These are phyloP conservation scores for Fragosphaeria purpurea DNA, from an alignment of 2,329 filamentous ascomycete genomes.

Conservation along the genomic window DNA sequence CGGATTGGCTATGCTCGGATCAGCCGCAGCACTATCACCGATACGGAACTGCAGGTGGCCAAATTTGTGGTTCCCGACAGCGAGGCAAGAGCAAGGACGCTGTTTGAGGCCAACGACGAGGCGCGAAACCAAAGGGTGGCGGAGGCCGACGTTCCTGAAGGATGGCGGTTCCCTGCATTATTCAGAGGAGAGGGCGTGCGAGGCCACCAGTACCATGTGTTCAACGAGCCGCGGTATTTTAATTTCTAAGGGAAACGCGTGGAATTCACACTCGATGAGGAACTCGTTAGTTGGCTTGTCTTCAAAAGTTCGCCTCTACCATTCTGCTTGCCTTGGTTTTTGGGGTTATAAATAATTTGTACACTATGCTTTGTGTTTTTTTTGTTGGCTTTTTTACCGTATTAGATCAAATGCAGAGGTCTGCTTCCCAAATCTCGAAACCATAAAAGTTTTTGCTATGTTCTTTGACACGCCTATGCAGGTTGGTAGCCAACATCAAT, in stretches of 20 bases:
- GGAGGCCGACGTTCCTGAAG: conserved; percentile 66
- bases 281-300: too few relatives aligned
- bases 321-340: too few relatives aligned
- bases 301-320: too few relatives aligned
- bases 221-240: conserved; percentile 77
- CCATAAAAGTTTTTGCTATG: too few relatives aligned
- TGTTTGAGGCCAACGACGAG: conserved; percentile 37
- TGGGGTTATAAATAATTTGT: too few relatives aligned
- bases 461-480: too few relatives aligned
- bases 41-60: conserved; percentile 92
- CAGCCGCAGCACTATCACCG: conserved; percentile 82
- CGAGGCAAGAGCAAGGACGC: conserved; percentile 33
- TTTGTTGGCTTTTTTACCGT: too few relatives aligned
- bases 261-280: too few relatives aligned
- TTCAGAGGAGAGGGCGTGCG: conserved; percentile 81
- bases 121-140: conserved; percentile 48
- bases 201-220: conserved; percentile 89
- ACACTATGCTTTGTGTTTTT: too few relatives aligned
- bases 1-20: conserved; percentile 84
- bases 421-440: too few relatives aligned
- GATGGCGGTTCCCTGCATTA: conserved; percentile 71
- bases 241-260: conserved; percentile 20
- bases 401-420: too few relatives aligned
- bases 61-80: conserved; percentile 80
- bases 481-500: too few relatives aligned